Base-by-base conservation (phyloP, 768 basidiomycete species). In the Imleria badia region DNA sequence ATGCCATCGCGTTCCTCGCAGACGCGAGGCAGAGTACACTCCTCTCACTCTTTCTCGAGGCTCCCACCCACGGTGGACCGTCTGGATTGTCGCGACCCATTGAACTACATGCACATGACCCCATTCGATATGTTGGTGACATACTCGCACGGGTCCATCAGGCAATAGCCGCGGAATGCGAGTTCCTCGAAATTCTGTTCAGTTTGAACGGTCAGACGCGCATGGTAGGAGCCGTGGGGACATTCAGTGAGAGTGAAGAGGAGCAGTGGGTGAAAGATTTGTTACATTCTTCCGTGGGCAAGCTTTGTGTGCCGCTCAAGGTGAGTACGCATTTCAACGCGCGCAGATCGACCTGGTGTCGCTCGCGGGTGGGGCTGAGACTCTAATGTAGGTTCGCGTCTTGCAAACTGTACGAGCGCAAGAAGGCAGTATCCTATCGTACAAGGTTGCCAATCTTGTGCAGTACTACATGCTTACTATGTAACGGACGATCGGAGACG, bases 131-230 rank as follows among this genome's bases (percentile, higher is more conserved):
- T 67, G 85, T 96, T 14, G 97, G 97, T 14, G 96, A 98, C 72
- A 98, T 98, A 91, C 84, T 98, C 9, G 96, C 95, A 0, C 98
- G 96, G 96, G 86, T 98, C 1, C 96, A 99, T 71, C 96, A 98
- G 58, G 83, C 89, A 0, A 93, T 97, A 56, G 97, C 97, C 1
- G 90, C 90, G 2, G 97, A 99, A 66, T 87, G 87, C 41, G 97
- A 98, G 73, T 94, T 95, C 63, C 78, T 99, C 20, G 94, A 98
- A 64, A 78, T 83, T 33, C 70, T 98, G 23, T 98, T 98, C 58
- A 88, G 82, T 7, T 63, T 94, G 46, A 78, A 73, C 47, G 77
- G 74, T 36, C 60, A 58, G 23, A 30, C 31, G 1, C 72, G 87
- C 65, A 87, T 94, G 93, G 85, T 94, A 54, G 82, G 96, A 55